These are phyloP conservation scores for Mortierella sp. DNA, from an alignment of 371 early-diverging fungal species.

Conservation along the genomic window DNA sequence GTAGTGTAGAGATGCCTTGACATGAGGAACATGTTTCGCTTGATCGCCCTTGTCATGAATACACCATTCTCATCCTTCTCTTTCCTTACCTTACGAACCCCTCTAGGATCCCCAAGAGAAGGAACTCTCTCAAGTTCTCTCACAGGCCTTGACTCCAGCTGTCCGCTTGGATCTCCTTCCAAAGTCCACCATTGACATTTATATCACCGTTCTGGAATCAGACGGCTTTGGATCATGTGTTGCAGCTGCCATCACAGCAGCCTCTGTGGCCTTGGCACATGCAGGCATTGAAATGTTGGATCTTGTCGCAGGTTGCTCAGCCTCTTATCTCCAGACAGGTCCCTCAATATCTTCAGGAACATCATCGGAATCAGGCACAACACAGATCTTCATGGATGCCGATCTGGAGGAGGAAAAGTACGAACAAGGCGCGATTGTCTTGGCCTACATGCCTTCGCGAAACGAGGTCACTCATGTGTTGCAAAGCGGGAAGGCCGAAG, in stretches of 20 bases:
- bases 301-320: slow-evolving; percentile 86
- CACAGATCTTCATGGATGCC: slow-evolving; percentile 74
- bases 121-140: slow-evolving; percentile 80
- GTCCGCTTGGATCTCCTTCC: slow-evolving; percentile 87
- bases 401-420: slow-evolving; percentile 77
- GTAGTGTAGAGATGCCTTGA: no score
- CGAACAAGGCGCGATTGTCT: slow-evolving; percentile 72
- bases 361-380: slow-evolving; percentile 54
- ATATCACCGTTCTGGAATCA: slow-evolving; percentile 86
- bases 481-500: slow-evolving; percentile 80
- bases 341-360: slow-evolving; percentile 26
- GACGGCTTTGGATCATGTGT: slow-evolving; percentile 85
- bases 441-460: slow-evolving; percentile 91
- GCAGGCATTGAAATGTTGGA: slow-evolving; percentile 97
- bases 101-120: slow-evolving; percentile 88
- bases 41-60: no score
- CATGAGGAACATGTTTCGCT: no score
- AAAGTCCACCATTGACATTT: slow-evolving; percentile 90
- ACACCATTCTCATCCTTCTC: neutral
- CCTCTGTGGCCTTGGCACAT: slow-evolving; percentile 89
- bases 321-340: slow-evolving; percentile 57
- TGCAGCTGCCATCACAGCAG: slow-evolving; percentile 88
- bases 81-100: no score
- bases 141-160: slow-evolving; percentile 88
- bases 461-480: slow-evolving; percentile 89